These are phyloP conservation scores for Lachancea meyersii DNA, from an alignment of 805 yeast species.

Conservation along the genomic window DNA sequence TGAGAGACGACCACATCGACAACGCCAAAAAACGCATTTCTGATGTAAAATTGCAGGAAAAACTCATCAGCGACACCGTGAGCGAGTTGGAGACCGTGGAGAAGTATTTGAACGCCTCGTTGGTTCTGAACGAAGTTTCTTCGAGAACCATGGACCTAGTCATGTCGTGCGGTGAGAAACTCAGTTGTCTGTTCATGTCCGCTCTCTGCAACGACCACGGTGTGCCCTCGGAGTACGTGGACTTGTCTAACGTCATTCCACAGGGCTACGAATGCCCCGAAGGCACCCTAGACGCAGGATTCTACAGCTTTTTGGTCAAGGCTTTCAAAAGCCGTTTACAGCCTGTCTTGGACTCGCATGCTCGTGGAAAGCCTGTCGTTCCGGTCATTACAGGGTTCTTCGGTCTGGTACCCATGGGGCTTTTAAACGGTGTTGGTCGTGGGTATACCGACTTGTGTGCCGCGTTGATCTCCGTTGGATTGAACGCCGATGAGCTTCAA, in stretches of 20 bases:
- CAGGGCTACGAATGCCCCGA: conserved; percentile 46
- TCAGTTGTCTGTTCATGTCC: conserved; percentile 85
- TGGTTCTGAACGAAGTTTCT: conserved; percentile 85
- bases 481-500: conserved; percentile 87
- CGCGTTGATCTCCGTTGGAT: conserved; percentile 90
- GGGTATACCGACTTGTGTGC: conserved; percentile 98
- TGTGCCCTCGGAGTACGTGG: conserved; percentile 70
- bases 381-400: conserved; percentile 96
- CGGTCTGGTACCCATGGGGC: conserved; percentile 93
- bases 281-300: conserved; percentile 58
- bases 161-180: conserved; percentile 90
- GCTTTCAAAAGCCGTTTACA: conserved; percentile 46
- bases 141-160: conserved; percentile 82
- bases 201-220: conserved; percentile 79
- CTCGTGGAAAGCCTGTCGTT: conserved; percentile 38
- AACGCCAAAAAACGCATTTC: conserved; percentile 59
- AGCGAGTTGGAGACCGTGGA: conserved; percentile 62
- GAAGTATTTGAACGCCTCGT: conserved; percentile 76
- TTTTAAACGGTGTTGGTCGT: conserved; percentile 87
- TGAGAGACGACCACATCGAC: conserved; percentile 69
- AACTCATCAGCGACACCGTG: conserved; percentile 54
- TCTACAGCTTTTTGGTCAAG: conserved; percentile 51
- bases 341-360: conserved; percentile 34
- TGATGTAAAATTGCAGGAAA: conserved; percentile 39
- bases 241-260: conserved; percentile 68